Percentiles rank a stretch among this genome's conserved stretches.
phyloP scores from a whole-genome alignment of 768 basidiomycete species.

The Lentinula lateritia region DNA sequence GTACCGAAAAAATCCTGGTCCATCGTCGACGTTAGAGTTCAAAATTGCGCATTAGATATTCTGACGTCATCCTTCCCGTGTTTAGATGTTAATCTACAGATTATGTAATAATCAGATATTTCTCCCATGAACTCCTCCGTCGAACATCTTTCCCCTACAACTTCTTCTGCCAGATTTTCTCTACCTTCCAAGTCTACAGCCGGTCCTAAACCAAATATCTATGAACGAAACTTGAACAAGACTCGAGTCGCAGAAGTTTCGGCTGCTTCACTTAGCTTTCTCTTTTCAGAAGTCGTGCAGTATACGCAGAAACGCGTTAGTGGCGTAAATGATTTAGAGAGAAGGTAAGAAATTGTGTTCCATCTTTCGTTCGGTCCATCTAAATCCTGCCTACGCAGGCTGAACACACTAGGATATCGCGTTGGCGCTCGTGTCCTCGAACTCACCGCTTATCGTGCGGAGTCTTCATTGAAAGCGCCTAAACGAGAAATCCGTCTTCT shows the following conservation, averaged over 20 bases:
- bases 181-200: conserved; percentile 44
- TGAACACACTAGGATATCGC: conserved; percentile 91
- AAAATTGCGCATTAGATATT: neutral
- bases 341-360: conserved; percentile 50
- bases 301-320: conserved; percentile 95
- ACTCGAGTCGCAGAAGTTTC: conserved; percentile 81
- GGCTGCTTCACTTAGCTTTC: conserved; percentile 76
- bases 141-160: conserved; percentile 38
- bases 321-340: conserved; percentile 93
- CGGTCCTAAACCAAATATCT: conserved; percentile 64
- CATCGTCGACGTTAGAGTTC: neutral
- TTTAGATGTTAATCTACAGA: neutral
- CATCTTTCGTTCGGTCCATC: conserved; percentile 4
- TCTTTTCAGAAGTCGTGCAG: conserved; percentile 91
- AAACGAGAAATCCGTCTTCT: conserved; percentile 90
- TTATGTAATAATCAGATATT: neutral
- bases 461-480: conserved; percentile 78
- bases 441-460: conserved; percentile 76
- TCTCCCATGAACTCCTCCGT: neutral
- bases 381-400: conserved; percentile 33
- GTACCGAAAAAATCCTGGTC: conserved; percentile 6
- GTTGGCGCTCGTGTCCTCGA: conserved; percentile 85
- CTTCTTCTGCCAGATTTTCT: conserved; percentile 66
- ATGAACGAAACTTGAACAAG: conserved; percentile 88
- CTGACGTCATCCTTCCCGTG: neutral